These are phyloP conservation scores for Dendrocalamus latiflorus DNA, from an alignment of 202 grass and related monocot genomes.

Conservation along the genomic window DNA sequence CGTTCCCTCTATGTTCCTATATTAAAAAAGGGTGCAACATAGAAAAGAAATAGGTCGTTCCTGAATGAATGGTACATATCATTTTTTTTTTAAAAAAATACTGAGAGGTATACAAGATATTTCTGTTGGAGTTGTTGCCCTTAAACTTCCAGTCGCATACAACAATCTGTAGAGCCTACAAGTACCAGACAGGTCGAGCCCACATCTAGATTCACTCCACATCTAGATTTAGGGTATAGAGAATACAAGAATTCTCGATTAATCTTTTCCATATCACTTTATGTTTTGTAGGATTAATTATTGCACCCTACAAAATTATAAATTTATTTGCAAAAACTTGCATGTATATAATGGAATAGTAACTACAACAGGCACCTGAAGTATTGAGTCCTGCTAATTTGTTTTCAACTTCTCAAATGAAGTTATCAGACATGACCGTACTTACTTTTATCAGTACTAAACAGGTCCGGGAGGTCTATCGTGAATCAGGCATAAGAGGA, in stretches of 20 bases:
- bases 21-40: background rate
- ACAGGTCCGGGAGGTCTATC: slow-evolving; percentile 73
- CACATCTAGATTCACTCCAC: background rate
- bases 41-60: slow-evolving; percentile 2
- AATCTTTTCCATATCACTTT: background rate
- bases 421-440: slow-evolving; percentile 1
- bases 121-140: background rate
- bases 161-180: background rate
- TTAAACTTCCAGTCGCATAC: background rate
- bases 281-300: slow-evolving; percentile 3
- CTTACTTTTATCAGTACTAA: slow-evolving; percentile 25
- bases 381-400: background rate
- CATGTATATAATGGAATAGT: background rate
- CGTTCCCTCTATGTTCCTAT: background rate
- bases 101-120: background rate
- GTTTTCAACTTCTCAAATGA: slow-evolving; percentile 29
- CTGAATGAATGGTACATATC: background rate
- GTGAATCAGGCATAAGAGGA: slow-evolving; percentile 77
- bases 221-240: background rate
- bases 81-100: background rate
- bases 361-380: background rate
- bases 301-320: background rate
- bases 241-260: background rate
- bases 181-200: background rate
- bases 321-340: background rate